Base-by-base conservation (phyloP, 2,329 filamentous ascomycete species). In the Nakataea oryzae region DNA sequence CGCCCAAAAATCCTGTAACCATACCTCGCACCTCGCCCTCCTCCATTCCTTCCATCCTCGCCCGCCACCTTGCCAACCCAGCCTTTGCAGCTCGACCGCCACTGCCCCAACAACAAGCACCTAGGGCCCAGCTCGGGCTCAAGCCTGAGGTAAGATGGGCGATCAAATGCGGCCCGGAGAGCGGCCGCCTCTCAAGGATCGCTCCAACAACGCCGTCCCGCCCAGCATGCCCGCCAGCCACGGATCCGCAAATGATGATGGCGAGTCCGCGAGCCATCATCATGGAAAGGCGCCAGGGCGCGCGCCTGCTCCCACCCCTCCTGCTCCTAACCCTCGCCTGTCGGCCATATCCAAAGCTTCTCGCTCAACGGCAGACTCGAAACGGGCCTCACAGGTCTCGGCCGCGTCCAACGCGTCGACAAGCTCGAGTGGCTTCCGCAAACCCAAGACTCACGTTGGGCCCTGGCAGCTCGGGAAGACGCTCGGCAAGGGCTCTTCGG, bases 391-490 rank as follows among this genome's bases (percentile, higher is more conserved):
- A 0, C 73, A 75, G 59, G 69, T 74, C 59, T 76, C 74, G 12
- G 72, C 71, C 54, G 67, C 68, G 30, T 76, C 75, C 3, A n/a
- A 61, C 54, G 17, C 24, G 6, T 70, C 64, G 28, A 72, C 68
- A 32, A 72, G 69, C 64, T 68, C 66, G 26, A 68, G 55, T 64
- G 65, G 32, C 69, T 70, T 30, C 65, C 69, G 60, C 62, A 69
- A 69, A 54, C 65, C 68, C 65, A 88, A 88, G 75, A 90, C 88
- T 13, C 88, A 91, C 69, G 90, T 99, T 69, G 95, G 95, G 0
- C 93, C 93, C 66, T 99, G 95, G 95, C 87, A 93, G 67, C 78
- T 99, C 3, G 95, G 95, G 8, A 91, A 85, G 72, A 96, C 90
- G 0, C 81, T 99, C 30, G 95, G 95, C 0, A 90, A 91, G 68